A percentile compares a stretch with the other conserved stretches of the same genome.
Conservation (phyloP, 768 basidiomycete species). For the Punctularia strigosozonata region DNA sequence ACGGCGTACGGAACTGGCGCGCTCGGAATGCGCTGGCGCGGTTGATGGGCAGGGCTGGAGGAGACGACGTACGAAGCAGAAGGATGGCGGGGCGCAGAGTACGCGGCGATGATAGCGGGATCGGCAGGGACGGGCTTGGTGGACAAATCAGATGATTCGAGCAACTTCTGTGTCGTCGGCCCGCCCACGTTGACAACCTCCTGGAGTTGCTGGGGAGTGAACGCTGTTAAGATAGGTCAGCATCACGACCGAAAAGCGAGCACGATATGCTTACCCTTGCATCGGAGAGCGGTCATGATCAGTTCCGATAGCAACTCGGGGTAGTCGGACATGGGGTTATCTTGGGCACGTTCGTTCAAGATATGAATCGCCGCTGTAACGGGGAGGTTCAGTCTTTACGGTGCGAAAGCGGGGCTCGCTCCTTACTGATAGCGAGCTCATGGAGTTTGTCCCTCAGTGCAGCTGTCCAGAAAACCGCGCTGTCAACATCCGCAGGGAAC, state of each 20-base stretch:
- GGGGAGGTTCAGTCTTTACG: background rate
- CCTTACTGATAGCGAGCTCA: conserved; percentile 34
- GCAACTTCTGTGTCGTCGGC: too few species aligned
- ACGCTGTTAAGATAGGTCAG: conserved; percentile 28
- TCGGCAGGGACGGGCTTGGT: background rate
- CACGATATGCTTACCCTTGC: conserved; percentile 37
- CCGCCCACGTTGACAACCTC: conserved; percentile 34
- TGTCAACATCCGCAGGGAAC: conserved; percentile 68
- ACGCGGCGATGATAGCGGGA: background rate
- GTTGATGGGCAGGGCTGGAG: background rate
- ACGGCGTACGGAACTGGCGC: background rate
- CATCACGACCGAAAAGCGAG: background rate
- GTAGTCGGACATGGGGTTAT: conserved; percentile 21
- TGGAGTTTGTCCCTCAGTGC: conserved; percentile 53
- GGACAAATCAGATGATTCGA: too few species aligned
- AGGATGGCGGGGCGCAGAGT: background rate
- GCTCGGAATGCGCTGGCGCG: background rate
- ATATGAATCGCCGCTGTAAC: conserved; percentile 40
- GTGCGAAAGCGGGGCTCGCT: background rate
- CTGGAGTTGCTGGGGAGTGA: conserved; percentile 48
- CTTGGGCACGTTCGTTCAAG: conserved; percentile 37
- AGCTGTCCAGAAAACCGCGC: conserved; percentile 63
- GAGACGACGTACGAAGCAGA: background rate
- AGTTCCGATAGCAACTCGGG: conserved; percentile 32
- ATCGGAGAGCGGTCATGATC: conserved; percentile 35